These are phyloP conservation scores for Debaryomyces fabryi DNA, from an alignment of 1,139 yeast genomes.

Conservation along the genomic window DNA sequence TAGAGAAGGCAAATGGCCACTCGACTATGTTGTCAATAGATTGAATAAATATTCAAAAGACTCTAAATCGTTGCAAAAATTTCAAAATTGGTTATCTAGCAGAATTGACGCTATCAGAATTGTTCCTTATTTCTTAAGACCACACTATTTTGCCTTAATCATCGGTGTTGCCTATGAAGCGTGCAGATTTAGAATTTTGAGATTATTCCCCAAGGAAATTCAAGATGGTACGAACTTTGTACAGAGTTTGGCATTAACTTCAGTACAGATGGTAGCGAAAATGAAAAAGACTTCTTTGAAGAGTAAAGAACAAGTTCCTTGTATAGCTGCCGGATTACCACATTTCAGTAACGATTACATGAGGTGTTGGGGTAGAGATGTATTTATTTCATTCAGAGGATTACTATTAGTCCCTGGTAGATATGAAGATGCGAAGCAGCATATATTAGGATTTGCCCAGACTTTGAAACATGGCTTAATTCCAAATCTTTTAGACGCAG, in stretches of 20 bases:
- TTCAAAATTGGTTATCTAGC: conserved; percentile 68
- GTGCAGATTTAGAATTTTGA: conserved; percentile 66
- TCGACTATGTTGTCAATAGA: conserved; percentile 72
- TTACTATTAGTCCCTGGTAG: conserved; percentile 77
- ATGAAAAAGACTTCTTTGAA: conserved; percentile 75
- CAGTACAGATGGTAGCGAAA: conserved; percentile 83
- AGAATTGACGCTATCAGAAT: conserved; percentile 66
- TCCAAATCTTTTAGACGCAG: conserved; percentile 91
- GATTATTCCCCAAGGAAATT: conserved; percentile 55
- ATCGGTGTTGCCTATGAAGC: conserved; percentile 85
- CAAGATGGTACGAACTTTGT: conserved; percentile 70
- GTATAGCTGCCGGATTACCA: conserved; percentile 95
- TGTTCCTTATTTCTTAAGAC: conserved; percentile 79
- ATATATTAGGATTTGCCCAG: conserved; percentile 84
- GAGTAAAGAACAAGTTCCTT: conserved; percentile 65
- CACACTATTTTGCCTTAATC: conserved; percentile 82
- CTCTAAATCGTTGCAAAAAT: conserved; percentile 50
- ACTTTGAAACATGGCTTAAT: conserved; percentile 94
- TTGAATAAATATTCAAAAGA: conserved; percentile 54
- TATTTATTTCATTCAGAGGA: conserved; percentile 85
- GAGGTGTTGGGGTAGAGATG: conserved; percentile 99
- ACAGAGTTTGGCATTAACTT: conserved; percentile 77
- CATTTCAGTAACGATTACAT: conserved; percentile 88
- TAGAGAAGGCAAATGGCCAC: conserved; percentile 86
- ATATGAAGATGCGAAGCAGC: conserved; percentile 74